Evolutionary conservation across 805 yeast genomes (phyloP).

Genomic region (Candida corydali): DNA sequence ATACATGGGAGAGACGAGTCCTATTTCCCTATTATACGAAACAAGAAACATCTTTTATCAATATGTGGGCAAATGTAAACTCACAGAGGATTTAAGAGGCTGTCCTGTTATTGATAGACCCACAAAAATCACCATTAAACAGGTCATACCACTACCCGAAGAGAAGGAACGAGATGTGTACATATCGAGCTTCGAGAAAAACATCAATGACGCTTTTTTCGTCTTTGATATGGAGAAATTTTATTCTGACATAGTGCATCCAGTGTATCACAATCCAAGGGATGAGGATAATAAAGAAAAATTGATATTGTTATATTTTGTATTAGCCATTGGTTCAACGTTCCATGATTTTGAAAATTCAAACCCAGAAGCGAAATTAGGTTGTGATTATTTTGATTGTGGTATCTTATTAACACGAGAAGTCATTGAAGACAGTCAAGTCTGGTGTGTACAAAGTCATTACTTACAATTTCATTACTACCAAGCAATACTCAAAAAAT

Average conservation of each 20-base stretch:
- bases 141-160: conserved; percentile 7
- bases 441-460: conserved; percentile 42
- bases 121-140: conserved; percentile 9
- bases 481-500: conserved; percentile 35
- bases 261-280: conserved; percentile 26
- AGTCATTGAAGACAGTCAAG: conserved; percentile 33
- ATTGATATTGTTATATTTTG: conserved; percentile 32
- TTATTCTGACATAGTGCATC: conserved; percentile 19
- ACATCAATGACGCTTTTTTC: conserved; percentile 37
- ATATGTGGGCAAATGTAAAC: conserved; percentile 24
- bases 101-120: conserved; percentile 35
- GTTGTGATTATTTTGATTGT: conserved; percentile 30
- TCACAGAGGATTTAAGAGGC: conserved; percentile 35
- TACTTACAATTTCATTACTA: conserved; percentile 37
- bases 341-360: conserved; percentile 24
- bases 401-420: conserved; percentile 27
- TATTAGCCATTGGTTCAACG: conserved; percentile 39
- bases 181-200: conserved; percentile 27
- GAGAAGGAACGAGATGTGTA: conserved; percentile 10
- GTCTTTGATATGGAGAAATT: conserved; percentile 34
- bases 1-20: conserved; percentile 41
- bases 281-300: conserved; percentile 13
- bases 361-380: conserved; percentile 17
- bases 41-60: conserved; percentile 31
- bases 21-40: conserved; percentile 38